These are phyloP conservation scores for Mortierella sp. DNA, from an alignment of 371 early-diverging fungal species.

Conservation along the genomic window DNA sequence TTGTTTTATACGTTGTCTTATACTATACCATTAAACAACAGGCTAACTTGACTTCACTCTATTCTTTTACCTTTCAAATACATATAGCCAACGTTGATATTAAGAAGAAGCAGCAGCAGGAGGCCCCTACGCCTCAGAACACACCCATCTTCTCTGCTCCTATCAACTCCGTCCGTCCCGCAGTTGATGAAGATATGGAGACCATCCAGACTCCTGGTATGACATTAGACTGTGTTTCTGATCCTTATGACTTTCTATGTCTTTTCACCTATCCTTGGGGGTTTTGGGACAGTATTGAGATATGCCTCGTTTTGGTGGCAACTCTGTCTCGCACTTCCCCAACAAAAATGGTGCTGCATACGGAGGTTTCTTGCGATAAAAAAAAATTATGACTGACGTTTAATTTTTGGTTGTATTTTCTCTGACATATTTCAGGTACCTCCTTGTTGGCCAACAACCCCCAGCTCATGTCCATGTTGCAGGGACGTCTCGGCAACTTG, in stretches of 20 bases:
- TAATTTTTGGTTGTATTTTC: not conserved
- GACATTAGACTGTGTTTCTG: conserved; percentile 1
- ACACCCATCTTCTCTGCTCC: conserved; percentile 79
- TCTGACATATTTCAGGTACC: conserved; percentile 16
- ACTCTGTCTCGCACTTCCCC: conserved; percentile 14
- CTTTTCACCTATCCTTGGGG: conserved; percentile 1
- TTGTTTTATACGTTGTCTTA: not conserved
- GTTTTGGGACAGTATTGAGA: not conserved
- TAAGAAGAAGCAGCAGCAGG: conserved; percentile 67
- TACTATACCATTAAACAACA: not conserved
- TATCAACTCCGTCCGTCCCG: conserved; percentile 65
- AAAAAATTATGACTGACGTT: conserved; percentile 2
- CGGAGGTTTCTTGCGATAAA: conserved; percentile 15
- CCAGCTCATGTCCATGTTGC: conserved; percentile 73
- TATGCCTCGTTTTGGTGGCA: conserved; percentile 7
- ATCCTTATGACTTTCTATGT: conserved; percentile 8
- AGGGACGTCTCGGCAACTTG: conserved; percentile 78
- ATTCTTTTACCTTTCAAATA: not conserved
- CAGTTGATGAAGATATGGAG: conserved; percentile 63
- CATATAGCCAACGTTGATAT: conserved; percentile 58
- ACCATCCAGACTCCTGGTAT: conserved; percentile 58
- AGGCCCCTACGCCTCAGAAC: conserved; percentile 83
- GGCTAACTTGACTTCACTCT: not conserved
- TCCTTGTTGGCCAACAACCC: conserved; percentile 61
- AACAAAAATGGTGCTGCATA: conserved; percentile 25